These are phyloP conservation scores for Penicillium pancosmium DNA, from an alignment of 495 filamentous ascomycete genomes.

Conservation along the genomic window DNA sequence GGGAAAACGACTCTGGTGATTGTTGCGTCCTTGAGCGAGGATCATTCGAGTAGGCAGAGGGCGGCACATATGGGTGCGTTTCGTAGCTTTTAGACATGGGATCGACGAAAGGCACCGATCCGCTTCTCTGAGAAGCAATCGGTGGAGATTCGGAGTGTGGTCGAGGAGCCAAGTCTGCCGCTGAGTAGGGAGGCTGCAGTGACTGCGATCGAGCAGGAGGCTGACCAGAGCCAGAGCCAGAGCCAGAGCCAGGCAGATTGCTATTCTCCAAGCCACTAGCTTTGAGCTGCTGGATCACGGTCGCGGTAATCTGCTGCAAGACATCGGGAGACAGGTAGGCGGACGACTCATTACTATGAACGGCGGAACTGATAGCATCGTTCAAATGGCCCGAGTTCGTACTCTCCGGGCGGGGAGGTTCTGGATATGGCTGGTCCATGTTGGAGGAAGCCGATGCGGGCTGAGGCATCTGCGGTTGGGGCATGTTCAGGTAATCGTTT, in stretches of 20 bases:
- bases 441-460: slow-evolving; percentile 24
- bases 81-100: slow-evolving; percentile 33
- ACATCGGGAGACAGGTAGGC: slow-evolving; percentile 52
- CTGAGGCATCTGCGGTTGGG: slow-evolving; percentile 41
- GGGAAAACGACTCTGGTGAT: slow-evolving; percentile 22
- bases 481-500: slow-evolving; percentile 43
- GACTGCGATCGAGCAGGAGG: slow-evolving; percentile 36
- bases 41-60: slow-evolving; percentile 28
- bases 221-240: slow-evolving; percentile 10
- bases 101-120: slow-evolving; percentile 25
- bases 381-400: slow-evolving; percentile 36
- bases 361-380: slow-evolving; percentile 52
- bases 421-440: slow-evolving; percentile 22
- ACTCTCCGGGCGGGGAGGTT: slow-evolving; percentile 18
- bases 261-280: slow-evolving; percentile 41
- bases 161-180: slow-evolving; percentile 28
- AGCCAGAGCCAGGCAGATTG: slow-evolving; percentile 20
- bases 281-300: slow-evolving; percentile 56
- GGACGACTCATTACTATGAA: slow-evolving; percentile 37
- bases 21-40: slow-evolving; percentile 29
- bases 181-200: slow-evolving; percentile 36
- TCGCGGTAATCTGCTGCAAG: slow-evolving; percentile 54
- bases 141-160: slow-evolving; percentile 37
- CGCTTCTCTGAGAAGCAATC: slow-evolving; percentile 20
- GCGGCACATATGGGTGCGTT: slow-evolving; percentile 47